Evolutionary conservation across 2,329 filamentous ascomycete species (phyloP), one percentile per base, ranked within the genome.

Genomic region (Fusarium foetens): DNA sequence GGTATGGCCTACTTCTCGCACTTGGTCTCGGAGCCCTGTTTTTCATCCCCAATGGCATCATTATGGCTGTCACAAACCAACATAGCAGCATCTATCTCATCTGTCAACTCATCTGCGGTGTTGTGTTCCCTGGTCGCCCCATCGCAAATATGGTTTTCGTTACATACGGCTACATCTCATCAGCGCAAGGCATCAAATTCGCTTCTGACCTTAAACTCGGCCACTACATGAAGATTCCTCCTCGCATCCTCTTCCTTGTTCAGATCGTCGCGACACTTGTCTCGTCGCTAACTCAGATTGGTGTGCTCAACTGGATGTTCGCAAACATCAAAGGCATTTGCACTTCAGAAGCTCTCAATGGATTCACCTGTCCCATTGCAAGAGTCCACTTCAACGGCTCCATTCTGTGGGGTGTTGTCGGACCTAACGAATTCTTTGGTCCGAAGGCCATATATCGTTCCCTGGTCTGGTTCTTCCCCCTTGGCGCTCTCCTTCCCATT

Each of bases 141-240:
- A 93, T 97, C 16, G 94, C 94, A 55, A 96, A 97, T 81, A 97
- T 97, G 94, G 93, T 97, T 39, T 97, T 97, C 76, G 93, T 95
- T 52, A 96, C 93, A 0, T 97, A 96, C 79, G 94, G 93, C 69
- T 97, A 96, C 81, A 96, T 96, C 78, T 94, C 93, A 8, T 95
- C 93, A 0, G 93, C 93, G 0, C 94, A 97, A 82, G 94, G 94
- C 33, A 92, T 97, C 80, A 96, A 97, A 79, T 97, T 97, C 79
- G 92, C 93, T 3, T 91, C 93, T 5, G 94, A 97, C 79, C 86
- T 97, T 55, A 97, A 97, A 81, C 88, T 97, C 1, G 94, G 93
- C 17, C 92, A 95, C 78, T 95, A 95, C 81, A 94, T 95, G 92
- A 94, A 95, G 81, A 93, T 95, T 19, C 93, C 93, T 3, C 93